Evolutionary conservation across 2,329 filamentous ascomycete genomes (phyloP).

Genomic region (Ceratocystis albifundus): DNA sequence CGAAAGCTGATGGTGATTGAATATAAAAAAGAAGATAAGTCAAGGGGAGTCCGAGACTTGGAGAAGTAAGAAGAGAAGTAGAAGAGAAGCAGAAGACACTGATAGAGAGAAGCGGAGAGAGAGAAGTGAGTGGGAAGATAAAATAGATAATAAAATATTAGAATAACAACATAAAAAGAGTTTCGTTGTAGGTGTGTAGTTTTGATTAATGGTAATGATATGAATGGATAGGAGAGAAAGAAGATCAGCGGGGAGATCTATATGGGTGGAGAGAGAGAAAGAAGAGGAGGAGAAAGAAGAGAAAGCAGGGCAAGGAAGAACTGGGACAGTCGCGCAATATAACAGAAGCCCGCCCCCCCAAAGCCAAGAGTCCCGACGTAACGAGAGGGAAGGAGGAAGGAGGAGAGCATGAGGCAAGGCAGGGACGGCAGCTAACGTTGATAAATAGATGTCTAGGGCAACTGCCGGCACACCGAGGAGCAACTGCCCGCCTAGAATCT

Average conservation of each 20-base stretch:
- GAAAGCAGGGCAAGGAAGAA: neutral
- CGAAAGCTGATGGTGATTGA: neutral
- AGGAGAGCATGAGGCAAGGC: neutral
- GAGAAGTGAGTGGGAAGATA: neutral
- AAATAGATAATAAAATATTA: neutral
- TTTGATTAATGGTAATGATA: conserved; percentile 4
- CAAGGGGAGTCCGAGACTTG: neutral
- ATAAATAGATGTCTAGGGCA: neutral
- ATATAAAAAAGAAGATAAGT: neutral
- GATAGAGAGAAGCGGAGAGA: no score
- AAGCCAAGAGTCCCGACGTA: neutral
- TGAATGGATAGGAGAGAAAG: neutral
- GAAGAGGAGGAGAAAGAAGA: neutral
- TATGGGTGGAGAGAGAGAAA: neutral
- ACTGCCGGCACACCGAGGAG: neutral
- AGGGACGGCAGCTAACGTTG: neutral
- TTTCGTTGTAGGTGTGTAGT: conserved; percentile 7
- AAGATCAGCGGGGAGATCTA: neutral
- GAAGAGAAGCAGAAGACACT: neutral
- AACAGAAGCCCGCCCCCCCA: neutral
- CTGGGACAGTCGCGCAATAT: neutral
- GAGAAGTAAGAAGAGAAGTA: neutral
- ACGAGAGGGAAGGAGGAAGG: neutral
- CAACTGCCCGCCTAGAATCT: neutral
- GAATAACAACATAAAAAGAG: neutral